Percentiles rank a stretch among this genome's conserved stretches.
Conservation (phyloP, 257 asterid genomes). For the Solanum lycopersicoides region DNA sequence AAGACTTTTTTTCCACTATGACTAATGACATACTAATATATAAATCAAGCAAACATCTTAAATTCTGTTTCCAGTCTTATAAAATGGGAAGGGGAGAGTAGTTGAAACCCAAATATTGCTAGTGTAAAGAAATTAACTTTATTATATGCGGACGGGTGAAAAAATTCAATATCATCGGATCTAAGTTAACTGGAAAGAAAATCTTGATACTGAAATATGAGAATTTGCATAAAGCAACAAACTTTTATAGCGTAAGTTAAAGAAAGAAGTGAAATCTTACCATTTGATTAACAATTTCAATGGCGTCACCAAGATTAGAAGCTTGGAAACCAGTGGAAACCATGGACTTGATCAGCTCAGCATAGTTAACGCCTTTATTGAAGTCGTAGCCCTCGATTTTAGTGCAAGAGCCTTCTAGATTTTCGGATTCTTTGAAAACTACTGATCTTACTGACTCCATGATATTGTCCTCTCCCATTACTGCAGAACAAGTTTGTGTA, state of each 20-base stretch:
- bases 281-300: slow-evolving; percentile 71
- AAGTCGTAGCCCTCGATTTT: slow-evolving; percentile 84
- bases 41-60: neutral
- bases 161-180: neutral
- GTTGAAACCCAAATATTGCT: neutral
- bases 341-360: slow-evolving; percentile 60
- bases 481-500: neutral
- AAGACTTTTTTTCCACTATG: neutral
- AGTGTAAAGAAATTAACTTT: neutral
- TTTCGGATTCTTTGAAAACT: slow-evolving; percentile 65
- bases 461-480: slow-evolving; percentile 22
- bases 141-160: neutral
- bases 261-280: slow-evolving; percentile 17
- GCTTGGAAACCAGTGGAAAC: slow-evolving; percentile 87
- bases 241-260: neutral
- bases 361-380: slow-evolving; percentile 64
- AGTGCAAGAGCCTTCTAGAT: slow-evolving; percentile 35
- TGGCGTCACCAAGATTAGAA: slow-evolving; percentile 92
- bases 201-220: neutral
- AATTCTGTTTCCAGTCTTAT: neutral
- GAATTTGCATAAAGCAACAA: neutral
- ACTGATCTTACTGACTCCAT: slow-evolving; percentile 42
- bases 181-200: neutral
- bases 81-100: neutral
- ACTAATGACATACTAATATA: neutral